Evolutionary conservation across 768 basidiomycete species (phyloP), one percentile per base, ranked within the genome.

Genomic region (Termitomyces heimii): DNA sequence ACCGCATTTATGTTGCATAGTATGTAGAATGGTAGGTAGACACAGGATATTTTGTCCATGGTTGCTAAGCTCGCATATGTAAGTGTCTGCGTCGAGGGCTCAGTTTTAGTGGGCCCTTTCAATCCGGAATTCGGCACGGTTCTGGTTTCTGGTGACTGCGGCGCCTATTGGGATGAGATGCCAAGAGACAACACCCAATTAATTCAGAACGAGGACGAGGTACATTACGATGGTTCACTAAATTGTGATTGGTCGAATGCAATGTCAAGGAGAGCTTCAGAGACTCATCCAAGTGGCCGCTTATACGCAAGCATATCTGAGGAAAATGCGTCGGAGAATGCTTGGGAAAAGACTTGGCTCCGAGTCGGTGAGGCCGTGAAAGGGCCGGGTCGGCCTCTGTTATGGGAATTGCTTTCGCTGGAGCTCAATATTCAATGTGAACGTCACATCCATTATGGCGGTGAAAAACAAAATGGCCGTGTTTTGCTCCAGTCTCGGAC

Each of bases 351-450:
- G 31, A 31, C 46, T 48, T 48, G 48, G 22, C 31, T 49, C 48
- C 48, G 48, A 49, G 48, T 49, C 48, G 47, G 47, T 9, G 31
- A 22, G 12, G 22, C 47, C 47, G 29, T 31, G 31, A 48, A 34
- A 49, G 47, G 20, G 13, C 20, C n/a, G 20, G 32, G 32, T 49
- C 20, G 14, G 22, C 32, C 48, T 49, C 32, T 34, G 31, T 34
- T 49, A 49, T 49, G 48, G 32, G 32, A 20, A 49, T 49, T 49
- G 31, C 48, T 49, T 49, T 49, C 48, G 48, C 48, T 49, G 48
- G 48, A 34, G 13, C n/a, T 48, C 47, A 48, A 32, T 32, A 48
- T 48, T 48, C 47, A 49, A 49, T 49, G 20, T 14, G 2, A 49
- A 49, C 31, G 47, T 34, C 31, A 22, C 20, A n/a, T 13, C 46